A percentile compares a stretch with the other conserved stretches of the same genome.
Conservation (phyloP, 129 eudicot genomes). For the Helianthus annuus region HanXRQr2.0-SUNRISE NC_035442.2:159401413-159401912, state of each 20-base stretch:
- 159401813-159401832: background rate
- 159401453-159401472: slow-evolving; percentile 27
- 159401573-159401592: too few relatives aligned
- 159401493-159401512: background rate
- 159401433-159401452: slow-evolving; percentile 69
- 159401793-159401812: slow-evolving; percentile 47
- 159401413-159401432: too few relatives aligned
- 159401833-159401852: slow-evolving; percentile 64
- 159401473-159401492: slow-evolving; percentile 22
- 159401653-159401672: slow-evolving; percentile 19
- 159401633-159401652: slow-evolving; percentile 18
- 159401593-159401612: slow-evolving; percentile 30
- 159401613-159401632: slow-evolving; percentile 30
- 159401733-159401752: slow-evolving; percentile 61
- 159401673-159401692: slow-evolving; percentile 2
- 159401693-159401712: slow-evolving; percentile 23
- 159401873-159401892: slow-evolving; percentile 79
- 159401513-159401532: slow-evolving; percentile 10
- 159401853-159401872: slow-evolving; percentile 77
- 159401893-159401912: slow-evolving; percentile 66
- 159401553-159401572: background rate
- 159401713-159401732: slow-evolving; percentile 36
- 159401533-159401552: too few relatives aligned
- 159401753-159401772: slow-evolving; percentile 48
- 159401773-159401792: slow-evolving; percentile 54